Evolutionary conservation across 2,329 filamentous ascomycete species (phyloP).

Genomic region (Colletotrichum lindemuthianum): DNA sequence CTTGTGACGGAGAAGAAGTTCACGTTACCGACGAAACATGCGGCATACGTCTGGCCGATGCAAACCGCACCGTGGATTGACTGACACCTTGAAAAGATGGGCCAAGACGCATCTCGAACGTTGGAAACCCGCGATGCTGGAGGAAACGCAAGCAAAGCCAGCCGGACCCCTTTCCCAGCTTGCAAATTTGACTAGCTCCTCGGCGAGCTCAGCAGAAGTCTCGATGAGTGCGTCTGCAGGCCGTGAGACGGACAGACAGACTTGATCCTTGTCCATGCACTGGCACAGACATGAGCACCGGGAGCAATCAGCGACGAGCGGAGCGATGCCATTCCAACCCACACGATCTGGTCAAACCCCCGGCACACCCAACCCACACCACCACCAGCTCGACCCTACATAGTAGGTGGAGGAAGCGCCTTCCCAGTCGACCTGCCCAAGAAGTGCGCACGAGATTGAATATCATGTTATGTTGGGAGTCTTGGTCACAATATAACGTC

Average conservation of each 20-base stretch:
- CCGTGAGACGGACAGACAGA: slow-evolving; percentile 14
- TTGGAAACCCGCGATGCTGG: slow-evolving; percentile 8
- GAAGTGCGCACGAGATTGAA: neutral
- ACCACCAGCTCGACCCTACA: slow-evolving; percentile 11
- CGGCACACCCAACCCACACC: slow-evolving; percentile 17
- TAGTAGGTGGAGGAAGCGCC: neutral
- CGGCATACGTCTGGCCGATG: neutral
- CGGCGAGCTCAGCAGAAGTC: slow-evolving; percentile 3
- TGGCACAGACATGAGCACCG: slow-evolving; percentile 11
- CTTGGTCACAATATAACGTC: neutral
- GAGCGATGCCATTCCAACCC: slow-evolving; percentile 12
- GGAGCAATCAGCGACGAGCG: slow-evolving; percentile 12
- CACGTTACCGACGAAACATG: slow-evolving; percentile 1
- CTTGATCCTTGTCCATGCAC: slow-evolving; percentile 13
- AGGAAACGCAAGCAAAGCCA: slow-evolving; percentile 1
- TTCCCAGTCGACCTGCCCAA: neutral
- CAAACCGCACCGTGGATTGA: too few species aligned
- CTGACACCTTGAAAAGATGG: too few species aligned
- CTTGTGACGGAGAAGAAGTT: neutral
- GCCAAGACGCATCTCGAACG: too few species aligned
- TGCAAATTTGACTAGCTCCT: slow-evolving; percentile 16
- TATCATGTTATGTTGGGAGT: neutral
- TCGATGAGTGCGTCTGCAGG: slow-evolving; percentile 24
- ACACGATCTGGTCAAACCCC: slow-evolving; percentile 15
- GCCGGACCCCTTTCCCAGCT: slow-evolving; percentile 6